These are phyloP conservation scores for Chaetomium olivaceum DNA, from an alignment of 2,329 filamentous ascomycete species.

Conservation along the genomic window DNA sequence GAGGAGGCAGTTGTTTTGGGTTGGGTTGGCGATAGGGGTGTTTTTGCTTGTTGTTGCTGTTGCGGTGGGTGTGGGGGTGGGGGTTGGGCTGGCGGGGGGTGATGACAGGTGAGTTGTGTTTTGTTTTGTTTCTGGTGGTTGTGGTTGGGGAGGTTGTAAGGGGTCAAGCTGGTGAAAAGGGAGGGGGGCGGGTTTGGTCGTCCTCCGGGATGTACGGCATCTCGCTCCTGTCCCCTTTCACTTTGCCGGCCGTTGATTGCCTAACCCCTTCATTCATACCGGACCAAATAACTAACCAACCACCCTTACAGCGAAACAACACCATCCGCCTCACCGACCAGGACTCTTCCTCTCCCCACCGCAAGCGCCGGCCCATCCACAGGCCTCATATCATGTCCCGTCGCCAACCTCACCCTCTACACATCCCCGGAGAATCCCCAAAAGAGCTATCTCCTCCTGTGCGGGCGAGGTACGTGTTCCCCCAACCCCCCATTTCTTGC, in stretches of 20 bases:
- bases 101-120: conserved; percentile 18
- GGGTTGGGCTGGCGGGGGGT: conserved; percentile 30
- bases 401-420: conserved; percentile 41
- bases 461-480: conserved; percentile 29
- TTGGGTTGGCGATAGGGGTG: conserved; percentile 35
- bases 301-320: conserved; percentile 1
- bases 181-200: background rate
- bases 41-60: conserved; percentile 37
- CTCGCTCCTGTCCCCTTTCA: background rate
- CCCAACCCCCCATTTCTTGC: too few relatives aligned
- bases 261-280: too few relatives aligned
- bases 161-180: background rate
- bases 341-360: conserved; percentile 19
- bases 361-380: conserved; percentile 9
- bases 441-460: conserved; percentile 38
- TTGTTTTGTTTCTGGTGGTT: background rate
- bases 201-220: background rate
- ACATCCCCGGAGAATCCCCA: conserved; percentile 8
- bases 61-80: conserved; percentile 39
- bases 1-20: conserved; percentile 35
- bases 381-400: conserved; percentile 35
- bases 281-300: background rate
- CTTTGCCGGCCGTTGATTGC: too few relatives aligned
- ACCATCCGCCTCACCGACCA: conserved; percentile 15
- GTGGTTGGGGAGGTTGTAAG: background rate